Evolutionary conservation across 192 early-diverging fungal genomes (phyloP).

Genomic region (Chytriomyces hyalinus): DNA sequence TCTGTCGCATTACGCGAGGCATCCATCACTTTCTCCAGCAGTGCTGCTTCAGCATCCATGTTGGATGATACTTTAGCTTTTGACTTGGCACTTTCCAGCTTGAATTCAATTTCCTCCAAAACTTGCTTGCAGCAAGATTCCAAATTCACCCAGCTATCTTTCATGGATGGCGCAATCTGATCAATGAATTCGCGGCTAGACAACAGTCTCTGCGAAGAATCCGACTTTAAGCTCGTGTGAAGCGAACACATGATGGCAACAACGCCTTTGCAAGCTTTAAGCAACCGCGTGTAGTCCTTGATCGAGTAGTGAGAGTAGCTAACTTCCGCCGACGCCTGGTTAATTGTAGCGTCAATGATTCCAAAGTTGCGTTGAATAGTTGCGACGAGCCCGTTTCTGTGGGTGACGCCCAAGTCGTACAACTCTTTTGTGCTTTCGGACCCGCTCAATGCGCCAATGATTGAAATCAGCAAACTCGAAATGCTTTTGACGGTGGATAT

Average conservation of each 20-base stretch:
- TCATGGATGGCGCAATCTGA: constrained; percentile 13
- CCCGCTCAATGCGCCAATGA: not conserved
- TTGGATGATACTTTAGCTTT: not conserved
- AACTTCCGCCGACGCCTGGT: constrained; percentile 35
- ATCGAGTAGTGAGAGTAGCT: constrained; percentile 27
- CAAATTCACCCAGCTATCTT: not conserved
- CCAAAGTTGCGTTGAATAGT: constrained; percentile 11
- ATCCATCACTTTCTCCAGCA: not conserved
- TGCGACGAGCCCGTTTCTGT: constrained; percentile 7
- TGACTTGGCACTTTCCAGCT: not conserved
- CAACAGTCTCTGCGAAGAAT: not conserved
- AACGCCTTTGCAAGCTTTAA: constrained; percentile 8
- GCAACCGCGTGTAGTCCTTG: constrained; percentile 21
- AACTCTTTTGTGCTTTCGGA: constrained; percentile 11
- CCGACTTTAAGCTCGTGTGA: constrained; percentile 13
- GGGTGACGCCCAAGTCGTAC: not conserved
- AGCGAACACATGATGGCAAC: constrained; percentile 23
- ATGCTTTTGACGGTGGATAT: not conserved
- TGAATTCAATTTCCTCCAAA: not conserved
- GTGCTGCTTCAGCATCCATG: not conserved
- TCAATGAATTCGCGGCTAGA: constrained; percentile 23
- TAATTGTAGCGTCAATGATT: constrained; percentile 20
- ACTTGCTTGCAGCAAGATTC: not conserved
- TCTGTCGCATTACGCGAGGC: not conserved
- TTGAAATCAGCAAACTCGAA: constrained; percentile 1